These are phyloP conservation scores for Tuber microsphaerosporum DNA, from an alignment of 495 filamentous ascomycete species.

Conservation along the genomic window DNA sequence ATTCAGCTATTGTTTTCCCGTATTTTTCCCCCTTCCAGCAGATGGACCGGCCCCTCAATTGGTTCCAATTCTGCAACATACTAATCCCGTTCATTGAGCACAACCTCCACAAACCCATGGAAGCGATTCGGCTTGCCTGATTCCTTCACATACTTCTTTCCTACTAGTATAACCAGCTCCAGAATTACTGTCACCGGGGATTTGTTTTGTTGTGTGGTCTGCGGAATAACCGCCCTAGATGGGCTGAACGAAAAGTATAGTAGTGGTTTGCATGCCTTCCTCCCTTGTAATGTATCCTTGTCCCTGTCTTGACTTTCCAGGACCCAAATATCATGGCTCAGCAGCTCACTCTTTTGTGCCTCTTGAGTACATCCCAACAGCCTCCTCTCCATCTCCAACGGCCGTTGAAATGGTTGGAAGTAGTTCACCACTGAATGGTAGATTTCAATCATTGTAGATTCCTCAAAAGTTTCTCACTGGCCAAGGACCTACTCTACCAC, in stretches of 20 bases:
- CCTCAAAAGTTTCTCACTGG: not conserved
- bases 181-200: too few species aligned
- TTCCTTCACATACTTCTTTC: too few species aligned
- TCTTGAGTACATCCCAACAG: not conserved
- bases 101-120: too few species aligned
- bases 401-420: too few species aligned
- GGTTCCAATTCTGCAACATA: not conserved
- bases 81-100: too few species aligned
- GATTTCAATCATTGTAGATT: too few species aligned
- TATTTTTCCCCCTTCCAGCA: not conserved
- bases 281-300: not conserved
- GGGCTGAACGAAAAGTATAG: conserved; percentile 6
- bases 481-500: not conserved
- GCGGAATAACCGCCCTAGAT: not conserved
- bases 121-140: too few species aligned
- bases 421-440: too few species aligned
- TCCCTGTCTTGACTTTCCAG: not conserved
- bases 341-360: not conserved
- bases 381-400: not conserved
- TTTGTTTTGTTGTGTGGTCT: not conserved
- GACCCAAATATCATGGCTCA: conserved; percentile 2
- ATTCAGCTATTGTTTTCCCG: not conserved
- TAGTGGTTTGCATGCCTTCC: conserved; percentile 3
- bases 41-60: conserved; percentile 8
- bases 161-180: too few species aligned